Base-by-base conservation (phyloP, 495 filamentous ascomycete species). In the Acidiella bohemica region DNA sequence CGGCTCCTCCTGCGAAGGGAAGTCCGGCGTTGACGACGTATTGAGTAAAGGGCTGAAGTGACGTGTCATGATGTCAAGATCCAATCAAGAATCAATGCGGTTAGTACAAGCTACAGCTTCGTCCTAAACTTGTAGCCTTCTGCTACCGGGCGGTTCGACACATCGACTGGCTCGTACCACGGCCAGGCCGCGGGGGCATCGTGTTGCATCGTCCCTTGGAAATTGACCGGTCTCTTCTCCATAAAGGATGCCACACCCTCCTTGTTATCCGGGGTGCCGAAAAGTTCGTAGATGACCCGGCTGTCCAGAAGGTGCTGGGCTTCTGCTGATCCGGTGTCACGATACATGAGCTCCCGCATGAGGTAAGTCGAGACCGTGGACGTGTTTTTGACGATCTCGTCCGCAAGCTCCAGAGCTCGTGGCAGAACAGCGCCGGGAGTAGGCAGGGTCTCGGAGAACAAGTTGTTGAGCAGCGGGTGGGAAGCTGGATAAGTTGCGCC, bases 321-420 rank as follows among this genome's bases (percentile, higher is more conserved):
- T 53, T 81, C 75, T 1, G 71, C 62, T 10, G 60, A 63, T 4
- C 63, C 69, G 4, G 65, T 62, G 28, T 68, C 66, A 8, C 71
- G 61, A 61, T 67, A 79, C 66, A 81, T 67, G 53, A 80, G 40
- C 28, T 74, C 71, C 23, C 64, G 63, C 62, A 76, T 78, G 44
- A 78, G 53, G 37, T 62, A 58, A 13, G 65, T 66, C 17, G 66
- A 63, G 25, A 75, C 68, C 1, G 57, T 56, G 52, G 67, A 72
- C 2, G 73, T 71, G 57, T 76, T 76, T 53, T 63, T 53, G 5
- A 66, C 70, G 24, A 79, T 67, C 13, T 79, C 74, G 0, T 61
- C 56, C 7, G 75, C 75, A 17, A 78, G 41, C 39, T 70, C 67
- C 28, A 79, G 53, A 6, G 73, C 75, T 20, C 69, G 65, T 10